phyloP scores from a whole-genome alignment of 345 rosid genomes.

The Boechera retrofracta region DNA sequence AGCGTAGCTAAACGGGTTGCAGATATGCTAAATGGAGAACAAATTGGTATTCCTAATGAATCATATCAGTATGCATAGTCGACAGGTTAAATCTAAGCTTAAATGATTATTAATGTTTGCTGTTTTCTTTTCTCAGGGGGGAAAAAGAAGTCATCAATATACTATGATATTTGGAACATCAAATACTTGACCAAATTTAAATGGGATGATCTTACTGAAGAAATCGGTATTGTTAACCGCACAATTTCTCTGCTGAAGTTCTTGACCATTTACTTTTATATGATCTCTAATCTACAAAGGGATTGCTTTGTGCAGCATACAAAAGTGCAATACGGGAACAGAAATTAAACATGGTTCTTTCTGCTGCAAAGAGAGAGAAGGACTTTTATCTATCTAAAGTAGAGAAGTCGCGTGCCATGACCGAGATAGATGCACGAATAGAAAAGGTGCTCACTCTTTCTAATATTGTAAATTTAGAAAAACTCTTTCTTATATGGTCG shows the following conservation, averaged over 20 bases:
- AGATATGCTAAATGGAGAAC: conserved; percentile 88
- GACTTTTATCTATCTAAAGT: conserved; percentile 86
- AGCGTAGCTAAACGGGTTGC: conserved; percentile 80
- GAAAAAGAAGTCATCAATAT: conserved; percentile 75
- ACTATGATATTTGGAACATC: conserved; percentile 92
- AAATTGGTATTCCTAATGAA: conserved; percentile 59
- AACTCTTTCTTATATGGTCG: background rate
- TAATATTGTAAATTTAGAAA: background rate
- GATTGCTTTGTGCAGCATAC: conserved; percentile 61
- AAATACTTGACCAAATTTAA: conserved; percentile 92
- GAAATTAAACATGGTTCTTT: conserved; percentile 75
- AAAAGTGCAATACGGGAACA: conserved; percentile 83
- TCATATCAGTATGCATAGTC: background rate
- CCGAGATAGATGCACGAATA: conserved; percentile 72
- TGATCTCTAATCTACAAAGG: conserved; percentile 35
- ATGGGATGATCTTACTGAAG: conserved; percentile 95
- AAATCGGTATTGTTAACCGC: conserved; percentile 63
- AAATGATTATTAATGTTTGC: background rate
- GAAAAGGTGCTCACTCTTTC: conserved; percentile 63
- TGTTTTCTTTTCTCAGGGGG: conserved; percentile 63
- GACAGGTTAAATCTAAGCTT: background rate
- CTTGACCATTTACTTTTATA: background rate
- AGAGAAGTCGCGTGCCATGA: conserved; percentile 71
- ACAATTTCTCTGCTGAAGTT: conserved; percentile 10
- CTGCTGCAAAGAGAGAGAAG: conserved; percentile 91